Conservation (phyloP, 2,329 filamentous ascomycete genomes). For the Aureobasidium sp. region DNA sequence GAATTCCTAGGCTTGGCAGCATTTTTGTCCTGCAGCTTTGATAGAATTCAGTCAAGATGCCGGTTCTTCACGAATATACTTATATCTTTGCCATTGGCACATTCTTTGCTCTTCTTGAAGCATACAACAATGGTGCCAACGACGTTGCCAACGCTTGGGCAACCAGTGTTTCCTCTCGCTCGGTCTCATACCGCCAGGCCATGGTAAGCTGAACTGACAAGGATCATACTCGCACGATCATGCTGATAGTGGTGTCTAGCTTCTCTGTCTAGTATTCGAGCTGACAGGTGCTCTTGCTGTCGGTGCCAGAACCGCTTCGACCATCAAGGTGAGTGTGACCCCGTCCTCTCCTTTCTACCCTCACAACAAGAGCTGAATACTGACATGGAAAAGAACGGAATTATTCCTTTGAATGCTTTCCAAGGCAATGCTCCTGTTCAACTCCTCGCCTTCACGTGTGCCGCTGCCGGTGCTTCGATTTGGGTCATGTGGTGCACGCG, state of each 20-base stretch:
- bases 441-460: slow-evolving; percentile 41
- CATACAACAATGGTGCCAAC: slow-evolving; percentile 58
- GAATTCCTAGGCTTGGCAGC: neutral
- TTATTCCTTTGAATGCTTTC: slow-evolving; percentile 47
- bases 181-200: slow-evolving; percentile 46
- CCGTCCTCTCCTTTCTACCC: too few relatives aligned
- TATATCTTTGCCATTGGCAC: slow-evolving; percentile 59
- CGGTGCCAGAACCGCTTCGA: slow-evolving; percentile 45
- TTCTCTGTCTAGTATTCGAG: slow-evolving; percentile 44
- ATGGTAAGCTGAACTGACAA: slow-evolving; percentile 24
- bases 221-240: neutral
- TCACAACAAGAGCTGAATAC: too few relatives aligned
- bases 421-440: slow-evolving; percentile 38
- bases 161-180: slow-evolving; percentile 45
- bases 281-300: slow-evolving; percentile 48
- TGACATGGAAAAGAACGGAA: slow-evolving; percentile 37
- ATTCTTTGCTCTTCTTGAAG: slow-evolving; percentile 59
- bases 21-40: neutral
- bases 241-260: neutral
- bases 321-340: neutral
- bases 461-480: slow-evolving; percentile 40
- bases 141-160: slow-evolving; percentile 52
- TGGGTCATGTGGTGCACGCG: slow-evolving; percentile 53
- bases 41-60: slow-evolving; percentile 16
- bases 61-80: slow-evolving; percentile 47